A percentile compares a stretch with the other conserved stretches of the same genome.
These are phyloP conservation scores for Neospora caninum DNA, from an alignment of 169 alveolate genomes.

Conservation along the genomic window DNA sequence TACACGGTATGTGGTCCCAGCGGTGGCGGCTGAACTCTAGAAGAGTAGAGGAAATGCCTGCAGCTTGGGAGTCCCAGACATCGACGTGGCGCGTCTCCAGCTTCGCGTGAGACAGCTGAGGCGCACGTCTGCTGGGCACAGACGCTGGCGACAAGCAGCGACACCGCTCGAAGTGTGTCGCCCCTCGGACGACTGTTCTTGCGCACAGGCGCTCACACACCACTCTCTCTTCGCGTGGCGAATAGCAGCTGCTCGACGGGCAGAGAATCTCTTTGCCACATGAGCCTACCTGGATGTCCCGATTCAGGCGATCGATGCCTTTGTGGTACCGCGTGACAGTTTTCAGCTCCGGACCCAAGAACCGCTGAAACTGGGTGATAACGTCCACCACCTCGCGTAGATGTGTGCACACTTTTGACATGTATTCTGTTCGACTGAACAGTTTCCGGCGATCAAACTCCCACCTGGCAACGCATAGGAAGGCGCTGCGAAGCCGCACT, in stretches of 20 bases:
- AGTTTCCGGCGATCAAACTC: slow-evolving; percentile 83
- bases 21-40: too few relatives aligned
- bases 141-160: too few relatives aligned
- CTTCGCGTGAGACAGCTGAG: too few relatives aligned
- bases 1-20: background rate
- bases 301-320: slow-evolving; percentile 84
- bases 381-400: slow-evolving; percentile 84
- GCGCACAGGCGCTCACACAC: too few relatives aligned
- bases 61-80: background rate
- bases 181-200: too few relatives aligned
- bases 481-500: background rate
- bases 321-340: slow-evolving; percentile 92
- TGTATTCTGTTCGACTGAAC: slow-evolving; percentile 85
- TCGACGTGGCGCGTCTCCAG: background rate
- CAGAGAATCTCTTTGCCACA: too few relatives aligned
- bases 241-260: too few relatives aligned
- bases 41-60: background rate
- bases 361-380: slow-evolving; percentile 86
- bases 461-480: slow-evolving; percentile 73
- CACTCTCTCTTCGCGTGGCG: too few relatives aligned
- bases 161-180: too few relatives aligned
- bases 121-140: too few relatives aligned
- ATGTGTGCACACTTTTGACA: slow-evolving; percentile 84
- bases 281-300: slow-evolving; percentile 79
- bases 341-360: slow-evolving; percentile 92